Evolutionary conservation across 306 rosid genomes (phyloP).

Genomic region (Hippophae tibetana): DNA sequence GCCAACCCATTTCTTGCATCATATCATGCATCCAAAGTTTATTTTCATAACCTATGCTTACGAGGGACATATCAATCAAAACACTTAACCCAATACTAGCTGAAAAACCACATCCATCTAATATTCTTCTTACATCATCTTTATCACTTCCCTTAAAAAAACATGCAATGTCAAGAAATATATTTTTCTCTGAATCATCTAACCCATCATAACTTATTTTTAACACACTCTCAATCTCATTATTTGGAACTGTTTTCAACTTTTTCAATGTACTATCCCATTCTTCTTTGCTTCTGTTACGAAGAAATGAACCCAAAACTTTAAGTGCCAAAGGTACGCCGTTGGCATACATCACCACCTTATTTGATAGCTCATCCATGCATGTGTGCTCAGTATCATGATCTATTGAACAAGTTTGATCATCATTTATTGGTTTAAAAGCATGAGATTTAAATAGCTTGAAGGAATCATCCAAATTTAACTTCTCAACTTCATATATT

Average conservation of each 20-base stretch:
- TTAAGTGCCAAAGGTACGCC: background rate
- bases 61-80: background rate
- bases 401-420: too few species aligned
- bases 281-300: background rate
- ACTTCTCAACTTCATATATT: too few species aligned
- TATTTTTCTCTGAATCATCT: background rate
- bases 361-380: too few species aligned
- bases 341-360: background rate
- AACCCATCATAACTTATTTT: background rate
- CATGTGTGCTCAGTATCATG: too few species aligned
- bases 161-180: background rate
- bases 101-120: background rate
- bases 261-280: background rate
- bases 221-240: background rate
- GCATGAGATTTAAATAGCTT: too few species aligned
- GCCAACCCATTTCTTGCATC: conserved; percentile 20
- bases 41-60: background rate
- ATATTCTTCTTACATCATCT: background rate
- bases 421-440: too few species aligned
- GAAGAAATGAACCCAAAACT: background rate
- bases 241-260: background rate
- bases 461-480: too few species aligned
- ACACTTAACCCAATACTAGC: background rate
- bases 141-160: background rate
- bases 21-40: conserved; percentile 17